Conservation (phyloP, 345 rosid genomes). For the Rhizophora mangle region DNA sequence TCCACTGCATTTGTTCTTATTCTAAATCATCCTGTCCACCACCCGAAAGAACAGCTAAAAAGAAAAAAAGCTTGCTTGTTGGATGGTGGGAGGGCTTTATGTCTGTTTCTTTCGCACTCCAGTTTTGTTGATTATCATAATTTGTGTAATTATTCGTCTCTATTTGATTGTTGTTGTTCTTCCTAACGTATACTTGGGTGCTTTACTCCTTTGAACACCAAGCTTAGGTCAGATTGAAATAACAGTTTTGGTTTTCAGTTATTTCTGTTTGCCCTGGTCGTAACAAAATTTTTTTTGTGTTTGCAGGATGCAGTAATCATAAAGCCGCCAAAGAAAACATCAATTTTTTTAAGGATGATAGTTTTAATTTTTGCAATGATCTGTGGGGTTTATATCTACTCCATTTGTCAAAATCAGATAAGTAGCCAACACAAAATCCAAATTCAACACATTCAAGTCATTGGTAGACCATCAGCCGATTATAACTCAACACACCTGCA, state of each 20-base stretch:
- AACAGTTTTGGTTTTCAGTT: constrained; percentile 10
- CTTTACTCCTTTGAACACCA: no score
- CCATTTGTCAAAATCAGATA: constrained; percentile 65
- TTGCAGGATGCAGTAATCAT: constrained; percentile 57
- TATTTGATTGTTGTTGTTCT: no score
- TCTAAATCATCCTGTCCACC: neutral
- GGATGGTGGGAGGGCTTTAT: no score
- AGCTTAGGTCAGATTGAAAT: constrained; percentile 9
- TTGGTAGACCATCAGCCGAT: constrained; percentile 31
- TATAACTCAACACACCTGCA: constrained; percentile 16
- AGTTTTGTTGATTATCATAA: no score
- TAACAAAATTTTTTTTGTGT: constrained; percentile 13
- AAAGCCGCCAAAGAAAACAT: constrained; percentile 70
- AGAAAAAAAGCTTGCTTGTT: no score
- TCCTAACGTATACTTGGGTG: no score
- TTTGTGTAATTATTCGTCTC: no score
- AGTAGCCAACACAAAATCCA: constrained; percentile 32
- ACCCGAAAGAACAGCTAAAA: no score
- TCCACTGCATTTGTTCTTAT: neutral
- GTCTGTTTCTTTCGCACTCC: no score
- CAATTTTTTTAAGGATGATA: constrained; percentile 66
- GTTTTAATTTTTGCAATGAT: constrained; percentile 64
- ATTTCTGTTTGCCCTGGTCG: neutral
- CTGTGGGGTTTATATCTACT: constrained; percentile 69
- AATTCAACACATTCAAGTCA: constrained; percentile 43